Conservation (phyloP, 2,329 filamentous ascomycete species). For the Aspergillus ochraceus region DNA sequence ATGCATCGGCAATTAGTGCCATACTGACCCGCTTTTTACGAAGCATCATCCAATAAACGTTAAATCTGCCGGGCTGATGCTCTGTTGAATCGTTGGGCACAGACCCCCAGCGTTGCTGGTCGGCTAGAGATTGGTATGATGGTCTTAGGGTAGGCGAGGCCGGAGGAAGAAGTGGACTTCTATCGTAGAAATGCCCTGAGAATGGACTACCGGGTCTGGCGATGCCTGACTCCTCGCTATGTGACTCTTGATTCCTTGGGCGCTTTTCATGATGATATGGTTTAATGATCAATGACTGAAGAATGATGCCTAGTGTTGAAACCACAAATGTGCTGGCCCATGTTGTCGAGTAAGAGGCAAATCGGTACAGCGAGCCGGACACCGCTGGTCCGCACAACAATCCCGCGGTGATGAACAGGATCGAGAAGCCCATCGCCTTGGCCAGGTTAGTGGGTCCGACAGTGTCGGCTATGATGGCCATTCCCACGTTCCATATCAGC, state of each 20-base stretch:
- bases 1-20: neutral
- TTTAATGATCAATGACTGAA: conserved; percentile 22
- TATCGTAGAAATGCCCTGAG: neutral
- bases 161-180: neutral
- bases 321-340: conserved; percentile 25
- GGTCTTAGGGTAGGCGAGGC: neutral
- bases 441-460: neutral
- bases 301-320: conserved; percentile 27
- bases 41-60: neutral
- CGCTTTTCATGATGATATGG: neutral
- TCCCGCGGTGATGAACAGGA: conserved; percentile 12
- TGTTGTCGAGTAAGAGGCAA: conserved; percentile 27
- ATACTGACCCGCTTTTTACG: neutral
- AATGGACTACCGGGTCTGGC: neutral
- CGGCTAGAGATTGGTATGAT: neutral
- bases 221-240: neutral
- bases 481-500: conserved; percentile 6
- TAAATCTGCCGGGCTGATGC: neutral
- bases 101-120: neutral
- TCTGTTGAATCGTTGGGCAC: neutral
- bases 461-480: conserved; percentile 2
- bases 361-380: conserved; percentile 24
- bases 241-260: neutral
- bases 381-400: conserved; percentile 25
- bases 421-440: neutral